Conservation (phyloP, 106 monocot species). For the Apostasia ramifera region DNA sequence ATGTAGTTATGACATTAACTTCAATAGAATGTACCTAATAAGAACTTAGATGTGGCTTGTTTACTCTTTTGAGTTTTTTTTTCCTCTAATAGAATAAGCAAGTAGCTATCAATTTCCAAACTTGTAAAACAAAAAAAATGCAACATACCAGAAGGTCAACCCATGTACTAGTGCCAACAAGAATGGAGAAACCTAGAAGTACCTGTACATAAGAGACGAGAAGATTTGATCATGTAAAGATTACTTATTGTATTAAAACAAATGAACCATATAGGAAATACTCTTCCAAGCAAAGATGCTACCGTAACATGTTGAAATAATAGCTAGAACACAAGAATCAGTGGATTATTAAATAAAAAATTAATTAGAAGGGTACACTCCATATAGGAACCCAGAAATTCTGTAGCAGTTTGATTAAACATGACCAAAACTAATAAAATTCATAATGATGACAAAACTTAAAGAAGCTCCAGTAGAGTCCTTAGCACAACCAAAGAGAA, state of each 20-base stretch:
- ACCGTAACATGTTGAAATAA: too few relatives aligned
- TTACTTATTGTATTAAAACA: background rate
- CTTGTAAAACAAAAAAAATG: background rate
- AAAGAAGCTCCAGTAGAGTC: too few relatives aligned
- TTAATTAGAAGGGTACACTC: too few relatives aligned
- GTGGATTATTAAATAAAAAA: too few relatives aligned
- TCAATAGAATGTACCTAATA: background rate
- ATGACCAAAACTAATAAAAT: too few relatives aligned
- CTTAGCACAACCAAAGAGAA: too few relatives aligned
- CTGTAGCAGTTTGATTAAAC: too few relatives aligned
- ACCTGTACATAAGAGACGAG: constrained; percentile 37
- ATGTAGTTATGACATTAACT: background rate
- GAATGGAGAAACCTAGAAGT: constrained; percentile 68
- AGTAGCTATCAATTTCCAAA: background rate
- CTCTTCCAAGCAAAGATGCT: too few relatives aligned
- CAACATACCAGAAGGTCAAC: constrained; percentile 77
- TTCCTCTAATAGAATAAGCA: background rate
- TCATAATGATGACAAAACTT: too few relatives aligned
- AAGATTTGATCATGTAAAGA: background rate
- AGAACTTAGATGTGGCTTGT: background rate
- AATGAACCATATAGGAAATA: too few relatives aligned
- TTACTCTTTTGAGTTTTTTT: background rate
- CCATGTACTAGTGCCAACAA: constrained; percentile 81
- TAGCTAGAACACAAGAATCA: too few relatives aligned
- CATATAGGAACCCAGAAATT: too few relatives aligned